Evolutionary conservation across 2,329 filamentous ascomycete species (phyloP).

Genomic region (Mycosphaerella sp.): DNA sequence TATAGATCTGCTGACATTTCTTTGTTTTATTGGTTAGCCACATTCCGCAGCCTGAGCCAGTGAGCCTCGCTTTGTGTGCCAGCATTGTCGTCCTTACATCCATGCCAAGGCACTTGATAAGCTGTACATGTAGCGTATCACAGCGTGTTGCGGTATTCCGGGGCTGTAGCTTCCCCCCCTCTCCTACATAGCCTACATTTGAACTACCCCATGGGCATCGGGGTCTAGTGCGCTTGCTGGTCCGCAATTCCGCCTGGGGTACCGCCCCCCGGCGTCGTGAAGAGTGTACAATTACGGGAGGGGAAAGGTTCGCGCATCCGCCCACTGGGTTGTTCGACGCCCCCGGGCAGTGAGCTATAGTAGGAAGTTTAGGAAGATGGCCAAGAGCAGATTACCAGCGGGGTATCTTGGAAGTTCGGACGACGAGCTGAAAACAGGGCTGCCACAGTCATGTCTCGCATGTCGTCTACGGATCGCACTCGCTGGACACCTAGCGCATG

Average conservation of each 20-base stretch:
- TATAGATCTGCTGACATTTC: conserved; percentile 3
- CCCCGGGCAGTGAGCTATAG: background rate
- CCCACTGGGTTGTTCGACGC: background rate
- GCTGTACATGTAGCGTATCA: background rate
- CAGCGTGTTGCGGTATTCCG: too few species aligned
- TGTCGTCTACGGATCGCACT: background rate
- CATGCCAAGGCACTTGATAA: conserved; percentile 8
- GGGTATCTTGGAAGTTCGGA: conserved; percentile 9
- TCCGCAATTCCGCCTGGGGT: conserved; percentile 1
- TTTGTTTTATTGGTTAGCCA: background rate
- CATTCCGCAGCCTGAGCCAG: background rate
- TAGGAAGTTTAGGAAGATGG: background rate
- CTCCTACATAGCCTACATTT: too few species aligned
- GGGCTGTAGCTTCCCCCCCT: too few species aligned
- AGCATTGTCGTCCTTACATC: background rate
- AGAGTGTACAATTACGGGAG: too few species aligned
- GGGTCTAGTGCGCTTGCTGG: background rate
- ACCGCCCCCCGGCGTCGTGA: background rate
- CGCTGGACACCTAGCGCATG: background rate
- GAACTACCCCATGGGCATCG: conserved; percentile 5
- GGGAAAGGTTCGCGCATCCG: background rate
- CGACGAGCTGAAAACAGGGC: conserved; percentile 1
- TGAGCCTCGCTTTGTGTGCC: conserved; percentile 2
- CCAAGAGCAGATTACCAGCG: conserved; percentile 1
- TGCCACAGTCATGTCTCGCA: background rate